Evolutionary conservation across 176 grass and related monocot species (phyloP).

Genomic region (Secale cereale): DNA sequence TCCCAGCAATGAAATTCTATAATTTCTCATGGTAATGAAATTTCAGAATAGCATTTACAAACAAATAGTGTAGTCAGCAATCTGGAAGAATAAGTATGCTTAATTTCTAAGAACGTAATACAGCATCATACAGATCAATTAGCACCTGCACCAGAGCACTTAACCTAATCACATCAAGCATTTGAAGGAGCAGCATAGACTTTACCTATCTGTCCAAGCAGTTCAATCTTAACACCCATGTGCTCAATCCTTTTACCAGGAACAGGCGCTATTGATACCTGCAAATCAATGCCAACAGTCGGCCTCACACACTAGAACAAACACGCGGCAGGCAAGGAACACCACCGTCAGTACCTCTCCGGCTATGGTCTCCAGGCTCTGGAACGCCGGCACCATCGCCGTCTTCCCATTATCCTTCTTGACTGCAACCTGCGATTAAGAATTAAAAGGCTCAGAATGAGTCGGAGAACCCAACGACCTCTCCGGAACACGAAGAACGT

Average conservation of each 20-base stretch:
- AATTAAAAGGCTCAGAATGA: not conserved
- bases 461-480: not conserved
- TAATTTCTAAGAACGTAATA: not conserved
- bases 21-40: not conserved
- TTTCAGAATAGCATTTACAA: not conserved
- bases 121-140: not conserved
- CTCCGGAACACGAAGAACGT: not conserved
- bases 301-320: not conserved
- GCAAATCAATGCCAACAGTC: constrained; percentile 15
- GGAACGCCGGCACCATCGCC: constrained; percentile 69
- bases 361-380: constrained; percentile 78
- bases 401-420: constrained; percentile 92
- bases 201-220: constrained; percentile 91
- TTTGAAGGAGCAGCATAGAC: not conserved
- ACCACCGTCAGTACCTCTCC: constrained; percentile 58
- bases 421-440: constrained; percentile 44
- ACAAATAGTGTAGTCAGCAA: not conserved
- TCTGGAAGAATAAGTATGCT: not conserved
- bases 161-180: not conserved
- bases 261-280: constrained; percentile 79
- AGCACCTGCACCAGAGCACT: not conserved
- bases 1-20: not conserved
- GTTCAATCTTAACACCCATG: constrained; percentile 79
- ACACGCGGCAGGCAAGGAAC: not conserved
- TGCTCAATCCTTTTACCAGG: constrained; percentile 90